phyloP scores from a whole-genome alignment of 257 asterid genomes.

The Striga asiatica region DNA sequence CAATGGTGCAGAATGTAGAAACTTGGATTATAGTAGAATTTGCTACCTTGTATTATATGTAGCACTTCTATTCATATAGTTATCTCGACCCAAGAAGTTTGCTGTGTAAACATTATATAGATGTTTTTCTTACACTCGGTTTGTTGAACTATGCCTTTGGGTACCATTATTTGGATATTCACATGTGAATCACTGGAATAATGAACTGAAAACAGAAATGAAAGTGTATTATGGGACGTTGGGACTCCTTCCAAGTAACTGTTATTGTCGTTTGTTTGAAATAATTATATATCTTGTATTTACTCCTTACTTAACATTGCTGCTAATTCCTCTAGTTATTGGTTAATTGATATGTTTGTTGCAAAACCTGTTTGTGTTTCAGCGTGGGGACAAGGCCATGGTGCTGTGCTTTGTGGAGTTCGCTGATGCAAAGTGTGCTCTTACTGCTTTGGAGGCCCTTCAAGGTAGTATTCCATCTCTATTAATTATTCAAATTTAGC shows the following conservation, averaged over 20 bases:
- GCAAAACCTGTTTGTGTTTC: conserved; percentile 7
- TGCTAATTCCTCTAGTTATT: background rate
- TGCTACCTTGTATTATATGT: background rate
- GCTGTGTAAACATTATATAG: background rate
- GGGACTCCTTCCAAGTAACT: background rate
- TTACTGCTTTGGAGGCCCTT: conserved; percentile 67
- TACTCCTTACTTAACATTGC: background rate
- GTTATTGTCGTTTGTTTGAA: background rate
- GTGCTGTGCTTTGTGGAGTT: conserved; percentile 77
- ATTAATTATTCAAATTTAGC: background rate
- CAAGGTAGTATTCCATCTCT: conserved; percentile 48
- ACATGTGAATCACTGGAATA: background rate
- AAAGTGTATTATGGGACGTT: background rate
- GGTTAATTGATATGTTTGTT: background rate
- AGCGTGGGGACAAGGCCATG: conserved; percentile 71
- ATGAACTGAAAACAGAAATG: background rate
- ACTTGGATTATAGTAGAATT: background rate
- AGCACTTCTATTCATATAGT: background rate
- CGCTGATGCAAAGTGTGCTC: conserved; percentile 61
- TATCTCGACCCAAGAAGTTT: background rate
- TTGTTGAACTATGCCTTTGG: background rate
- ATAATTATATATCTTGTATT: background rate
- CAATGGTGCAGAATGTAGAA: background rate
- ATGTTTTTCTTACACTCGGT: background rate
- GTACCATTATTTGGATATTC: background rate